Evolutionary conservation across 495 filamentous ascomycete genomes (phyloP).

Genomic region (Penicillium herquei): DNA sequence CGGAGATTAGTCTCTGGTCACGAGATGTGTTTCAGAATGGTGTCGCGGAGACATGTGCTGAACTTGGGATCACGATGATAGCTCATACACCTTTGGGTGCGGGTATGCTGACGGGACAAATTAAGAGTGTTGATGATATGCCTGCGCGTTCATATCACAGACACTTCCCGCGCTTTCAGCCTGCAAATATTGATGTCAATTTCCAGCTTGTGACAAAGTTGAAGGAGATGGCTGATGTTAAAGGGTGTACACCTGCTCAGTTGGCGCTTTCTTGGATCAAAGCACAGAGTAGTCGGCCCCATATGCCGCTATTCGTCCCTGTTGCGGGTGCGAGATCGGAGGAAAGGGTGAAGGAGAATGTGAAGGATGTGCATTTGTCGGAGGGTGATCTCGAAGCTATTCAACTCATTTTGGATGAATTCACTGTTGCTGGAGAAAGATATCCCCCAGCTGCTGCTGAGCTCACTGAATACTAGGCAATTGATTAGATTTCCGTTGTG

Average conservation of each 20-base stretch:
- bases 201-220: constrained; percentile 59
- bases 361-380: constrained; percentile 22
- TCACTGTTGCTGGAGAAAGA: constrained; percentile 1
- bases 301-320: constrained; percentile 60
- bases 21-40: constrained; percentile 63
- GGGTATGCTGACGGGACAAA: constrained; percentile 53
- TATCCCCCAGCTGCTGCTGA: constrained; percentile 2
- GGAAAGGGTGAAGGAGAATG: constrained; percentile 51
- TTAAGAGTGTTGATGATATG: constrained; percentile 59
- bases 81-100: constrained; percentile 55
- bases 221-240: constrained; percentile 59
- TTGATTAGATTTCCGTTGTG: too few species aligned
- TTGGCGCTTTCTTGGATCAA: constrained; percentile 68
- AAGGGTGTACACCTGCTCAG: constrained; percentile 66
- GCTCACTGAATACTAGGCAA: neutral
- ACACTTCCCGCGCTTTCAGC: constrained; percentile 59
- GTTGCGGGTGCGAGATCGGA: constrained; percentile 65
- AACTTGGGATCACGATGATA: constrained; percentile 60
- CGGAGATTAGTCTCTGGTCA: constrained; percentile 64
- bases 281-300: constrained; percentile 44
- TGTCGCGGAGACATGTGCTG: constrained; percentile 58
- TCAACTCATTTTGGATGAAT: constrained; percentile 1
- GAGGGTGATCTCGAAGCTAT: constrained; percentile 5
- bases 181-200: constrained; percentile 66
- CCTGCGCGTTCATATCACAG: constrained; percentile 43